phyloP scores from a whole-genome alignment of 129 eudicot genomes.

The Oenanthe sinensis region DNA sequence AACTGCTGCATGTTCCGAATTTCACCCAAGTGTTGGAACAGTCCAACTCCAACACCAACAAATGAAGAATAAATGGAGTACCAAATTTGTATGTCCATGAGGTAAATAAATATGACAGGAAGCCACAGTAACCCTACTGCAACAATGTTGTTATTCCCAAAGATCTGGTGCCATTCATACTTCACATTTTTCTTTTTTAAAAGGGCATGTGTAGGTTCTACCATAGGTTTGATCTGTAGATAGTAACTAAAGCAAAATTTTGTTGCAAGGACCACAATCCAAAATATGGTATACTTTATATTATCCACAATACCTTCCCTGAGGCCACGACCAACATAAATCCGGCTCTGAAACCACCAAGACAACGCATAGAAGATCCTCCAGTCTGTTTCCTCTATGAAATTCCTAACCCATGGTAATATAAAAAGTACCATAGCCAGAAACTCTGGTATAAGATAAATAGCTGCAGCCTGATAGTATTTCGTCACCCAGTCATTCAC shows the following conservation, averaged over 20 bases:
- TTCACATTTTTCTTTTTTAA: constrained; percentile 31
- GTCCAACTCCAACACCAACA: constrained; percentile 70
- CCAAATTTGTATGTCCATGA: constrained; percentile 88
- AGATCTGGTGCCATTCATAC: constrained; percentile 76
- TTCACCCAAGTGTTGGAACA: constrained; percentile 79
- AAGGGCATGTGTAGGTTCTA: constrained; percentile 53
- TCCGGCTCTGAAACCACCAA: constrained; percentile 88
- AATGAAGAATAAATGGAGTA: constrained; percentile 78
- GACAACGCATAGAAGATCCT: constrained; percentile 48
- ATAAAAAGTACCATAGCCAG: constrained; percentile 49
- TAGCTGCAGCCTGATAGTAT: constrained; percentile 38
- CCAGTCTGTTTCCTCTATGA: constrained; percentile 71
- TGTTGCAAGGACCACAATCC: constrained; percentile 75
- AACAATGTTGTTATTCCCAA: constrained; percentile 54
- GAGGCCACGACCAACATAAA: constrained; percentile 81
- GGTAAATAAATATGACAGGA: constrained; percentile 66
- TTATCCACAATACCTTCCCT: constrained; percentile 79
- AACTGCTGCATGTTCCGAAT: constrained; percentile 78
- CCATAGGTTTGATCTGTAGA: constrained; percentile 81
- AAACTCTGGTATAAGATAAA: constrained; percentile 53
- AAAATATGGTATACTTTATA: constrained; percentile 58
- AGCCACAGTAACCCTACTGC: constrained; percentile 86
- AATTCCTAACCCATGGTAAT: constrained; percentile 70
- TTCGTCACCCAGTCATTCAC: constrained; percentile 40
- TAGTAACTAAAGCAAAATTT: constrained; percentile 79